Evolutionary conservation across 345 rosid species (phyloP).

Genomic region (Pistacia integerrima): DNA sequence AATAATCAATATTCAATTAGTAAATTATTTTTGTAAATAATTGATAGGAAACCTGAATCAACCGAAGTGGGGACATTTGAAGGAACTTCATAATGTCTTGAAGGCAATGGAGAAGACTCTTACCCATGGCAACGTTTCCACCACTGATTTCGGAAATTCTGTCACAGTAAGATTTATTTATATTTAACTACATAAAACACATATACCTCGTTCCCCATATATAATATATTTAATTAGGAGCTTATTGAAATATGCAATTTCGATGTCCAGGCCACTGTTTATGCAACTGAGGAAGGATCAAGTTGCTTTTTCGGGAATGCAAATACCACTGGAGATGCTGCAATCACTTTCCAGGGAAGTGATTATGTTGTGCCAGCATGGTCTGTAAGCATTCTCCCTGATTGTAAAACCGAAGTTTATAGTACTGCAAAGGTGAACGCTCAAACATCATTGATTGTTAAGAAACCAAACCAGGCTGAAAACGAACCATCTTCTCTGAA

Average conservation of each 20-base stretch:
- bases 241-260: neutral
- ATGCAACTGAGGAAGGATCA: conserved; percentile 35
- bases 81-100: conserved; percentile 57
- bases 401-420: conserved; percentile 53
- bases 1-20: no score
- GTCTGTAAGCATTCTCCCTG: conserved; percentile 74
- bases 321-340: conserved; percentile 43
- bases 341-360: conserved; percentile 47
- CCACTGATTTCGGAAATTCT: conserved; percentile 38
- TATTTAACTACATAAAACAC: neutral
- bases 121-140: conserved; percentile 51
- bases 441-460: conserved; percentile 53
- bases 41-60: conserved; percentile 62
- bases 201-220: neutral
- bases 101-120: conserved; percentile 55
- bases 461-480: conserved; percentile 33
- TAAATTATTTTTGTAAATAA: no score
- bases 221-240: neutral
- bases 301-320: conserved; percentile 59
- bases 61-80: conserved; percentile 81
- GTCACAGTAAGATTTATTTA: conserved; percentile 32
- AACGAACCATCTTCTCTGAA: conserved; percentile 32
- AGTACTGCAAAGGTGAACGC: conserved; percentile 70
- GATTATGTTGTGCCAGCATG: conserved; percentile 55
- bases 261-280: conserved; percentile 45